phyloP scores from a whole-genome alignment of 2,329 filamentous ascomycete species.

The Botrytis fabae region DNA sequence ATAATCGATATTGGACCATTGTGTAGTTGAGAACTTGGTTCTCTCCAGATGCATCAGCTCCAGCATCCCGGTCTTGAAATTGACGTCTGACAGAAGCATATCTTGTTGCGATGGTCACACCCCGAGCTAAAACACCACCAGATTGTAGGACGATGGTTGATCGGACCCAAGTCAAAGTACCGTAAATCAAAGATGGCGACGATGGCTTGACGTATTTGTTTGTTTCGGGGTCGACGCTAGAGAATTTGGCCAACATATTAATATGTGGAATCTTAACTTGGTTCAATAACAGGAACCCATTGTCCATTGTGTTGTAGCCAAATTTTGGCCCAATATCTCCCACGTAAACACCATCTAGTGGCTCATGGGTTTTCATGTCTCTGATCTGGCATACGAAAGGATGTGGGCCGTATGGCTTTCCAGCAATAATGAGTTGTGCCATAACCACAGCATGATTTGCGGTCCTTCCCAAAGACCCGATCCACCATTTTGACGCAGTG shows the following conservation, averaged over 20 bases:
- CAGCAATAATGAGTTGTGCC: constrained; percentile 70
- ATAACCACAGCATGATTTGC: constrained; percentile 79
- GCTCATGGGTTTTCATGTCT: constrained; percentile 67
- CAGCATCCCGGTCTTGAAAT: constrained; percentile 72
- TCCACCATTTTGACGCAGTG: constrained; percentile 83
- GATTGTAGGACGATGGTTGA: constrained; percentile 73
- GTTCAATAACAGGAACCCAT: constrained; percentile 77
- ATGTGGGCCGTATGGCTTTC: constrained; percentile 71
- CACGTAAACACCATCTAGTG: constrained; percentile 68
- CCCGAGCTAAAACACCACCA: constrained; percentile 68
- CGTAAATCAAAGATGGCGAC: constrained; percentile 68
- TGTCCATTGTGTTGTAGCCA: constrained; percentile 80
- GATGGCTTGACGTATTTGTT: constrained; percentile 67
- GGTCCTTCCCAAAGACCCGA: constrained; percentile 72
- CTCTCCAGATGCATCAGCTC: constrained; percentile 58
- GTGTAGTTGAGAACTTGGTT: constrained; percentile 79
- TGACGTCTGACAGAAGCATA: constrained; percentile 75
- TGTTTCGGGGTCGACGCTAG: constrained; percentile 65
- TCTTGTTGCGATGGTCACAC: constrained; percentile 74
- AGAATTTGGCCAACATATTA: constrained; percentile 73
- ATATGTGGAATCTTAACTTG: constrained; percentile 72
- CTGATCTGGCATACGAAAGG: constrained; percentile 77
- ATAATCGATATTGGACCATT: constrained; percentile 73
- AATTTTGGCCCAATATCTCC: constrained; percentile 82
- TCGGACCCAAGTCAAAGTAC: constrained; percentile 74